Base-by-base conservation (phyloP, 306 rosid genomes). In the Phaseolus lunatus region DNA sequence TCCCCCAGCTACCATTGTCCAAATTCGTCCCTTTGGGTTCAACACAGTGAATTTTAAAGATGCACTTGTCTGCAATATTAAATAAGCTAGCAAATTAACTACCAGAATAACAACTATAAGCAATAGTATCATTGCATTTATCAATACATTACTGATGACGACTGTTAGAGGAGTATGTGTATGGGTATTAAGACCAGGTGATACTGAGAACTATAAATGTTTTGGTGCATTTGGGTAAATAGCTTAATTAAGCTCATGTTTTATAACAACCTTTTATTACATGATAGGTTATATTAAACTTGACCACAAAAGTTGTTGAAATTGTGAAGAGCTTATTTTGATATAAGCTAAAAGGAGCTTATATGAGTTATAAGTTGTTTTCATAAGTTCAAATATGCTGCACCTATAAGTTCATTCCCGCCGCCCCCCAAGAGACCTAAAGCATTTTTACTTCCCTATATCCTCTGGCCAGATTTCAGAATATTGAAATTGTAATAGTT, bases 1-100 rank as follows among this genome's bases (percentile, higher is more conserved):
- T 87, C 98, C 98, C 44, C 98, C 98, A 31, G 98, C 98, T 29
- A 94, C 98, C 98, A 94, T 94, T 73, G 98, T 94, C 98, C 98
- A 94, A 80, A 94, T 94, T 80, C 97, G 76, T 61, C 98, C 98
- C 76, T 87, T 81, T 20, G 98, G 97, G 78, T 94, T 94, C 83
- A 94, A 78, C 81, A 94, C 97, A 8, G 98, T 94, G 87, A 94
- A 94, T 87, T 94, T 94, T 86, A 92, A 81, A 22, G 98, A 94
- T 59, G 98, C 95, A 78, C 97, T 92, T 10, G 97, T 94, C 98
- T 92, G 96, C 86, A 83, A 78, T 56, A 78, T 20, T 26, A 57
- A 67, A 57, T 47, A 47, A 27, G 54, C n/a, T 12, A 63, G 35
- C 14, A 47, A 76, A 67, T 50, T 59, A 50, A 49, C 70, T n/a